A percentile compares a stretch with the other conserved stretches of the same genome.
phyloP scores from a whole-genome alignment of 768 basidiomycete genomes.

The Kwoniella europaea region DNA sequence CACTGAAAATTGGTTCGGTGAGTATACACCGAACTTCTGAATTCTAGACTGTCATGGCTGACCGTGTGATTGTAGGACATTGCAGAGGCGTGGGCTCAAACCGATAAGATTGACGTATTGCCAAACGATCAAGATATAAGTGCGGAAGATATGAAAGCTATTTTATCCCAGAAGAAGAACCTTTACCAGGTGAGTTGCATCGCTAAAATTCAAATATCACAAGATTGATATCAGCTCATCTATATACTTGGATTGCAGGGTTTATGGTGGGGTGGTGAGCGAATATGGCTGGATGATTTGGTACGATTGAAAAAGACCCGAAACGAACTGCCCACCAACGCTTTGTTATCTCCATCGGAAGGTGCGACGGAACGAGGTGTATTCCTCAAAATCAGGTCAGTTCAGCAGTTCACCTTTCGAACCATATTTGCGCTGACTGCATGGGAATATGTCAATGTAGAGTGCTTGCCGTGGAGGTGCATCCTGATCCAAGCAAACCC shows the following conservation, averaged over 20 bases:
- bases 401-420: conserved; percentile 2
- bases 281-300: conserved; percentile 85
- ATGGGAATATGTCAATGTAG: conserved; percentile 7
- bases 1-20: conserved; percentile 42
- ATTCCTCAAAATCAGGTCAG: conserved; percentile 48
- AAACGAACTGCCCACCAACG: conserved; percentile 31
- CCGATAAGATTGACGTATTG: conserved; percentile 45
- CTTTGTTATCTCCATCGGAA: conserved; percentile 26
- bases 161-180: conserved; percentile 35
- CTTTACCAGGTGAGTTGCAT: conserved; percentile 41
- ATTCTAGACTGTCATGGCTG: background rate
- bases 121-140: conserved; percentile 28
- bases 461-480: conserved; percentile 38
- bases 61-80: conserved; percentile 28
- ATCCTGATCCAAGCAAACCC: conserved; percentile 4
- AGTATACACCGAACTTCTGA: conserved; percentile 13
- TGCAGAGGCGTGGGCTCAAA: conserved; percentile 41
- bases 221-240: background rate
- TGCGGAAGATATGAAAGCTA: conserved; percentile 29
- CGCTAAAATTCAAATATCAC: too few species aligned
- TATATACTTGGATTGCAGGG: conserved; percentile 29
- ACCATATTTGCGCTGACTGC: background rate
- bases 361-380: conserved; percentile 38
- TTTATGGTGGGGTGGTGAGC: conserved; percentile 89
- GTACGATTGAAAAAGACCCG: conserved; percentile 65